Evolutionary conservation across 1,284 basidiomycete species (phyloP).

Genomic region (Malassezia japonica): DNA sequence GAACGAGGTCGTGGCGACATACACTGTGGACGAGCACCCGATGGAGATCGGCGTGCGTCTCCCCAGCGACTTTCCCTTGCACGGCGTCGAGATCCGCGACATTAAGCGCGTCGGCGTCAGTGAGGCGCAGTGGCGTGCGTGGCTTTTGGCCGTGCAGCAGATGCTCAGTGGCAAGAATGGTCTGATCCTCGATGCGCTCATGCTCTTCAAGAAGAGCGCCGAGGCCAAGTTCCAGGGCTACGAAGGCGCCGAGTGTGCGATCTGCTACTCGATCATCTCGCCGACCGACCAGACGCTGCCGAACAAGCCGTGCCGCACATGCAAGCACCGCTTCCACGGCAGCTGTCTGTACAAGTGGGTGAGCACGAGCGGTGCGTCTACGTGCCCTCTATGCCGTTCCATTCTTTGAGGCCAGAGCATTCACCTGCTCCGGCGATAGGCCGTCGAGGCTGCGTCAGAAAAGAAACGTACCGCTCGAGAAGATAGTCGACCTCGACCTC

Average conservation of each 20-base stretch:
- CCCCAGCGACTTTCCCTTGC: conserved; percentile 82
- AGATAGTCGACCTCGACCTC: conserved; percentile 73
- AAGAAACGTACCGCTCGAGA: conserved; percentile 21
- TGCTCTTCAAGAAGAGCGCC: conserved; percentile 93
- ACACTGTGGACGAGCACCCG: conserved; percentile 84
- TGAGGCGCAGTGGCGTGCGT: conserved; percentile 82
- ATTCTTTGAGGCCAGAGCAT: conserved; percentile 48
- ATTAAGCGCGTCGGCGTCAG: conserved; percentile 68
- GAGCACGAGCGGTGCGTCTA: conserved; percentile 70
- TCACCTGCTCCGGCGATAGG: background rate
- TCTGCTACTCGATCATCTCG: conserved; percentile 69
- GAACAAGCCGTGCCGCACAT: conserved; percentile 80
- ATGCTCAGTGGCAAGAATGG: conserved; percentile 76
- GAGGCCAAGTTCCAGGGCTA: conserved; percentile 45
- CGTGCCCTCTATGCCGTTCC: conserved; percentile 76
- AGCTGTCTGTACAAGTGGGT: conserved; percentile 63
- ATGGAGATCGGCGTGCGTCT: conserved; percentile 82
- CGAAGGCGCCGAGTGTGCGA: conserved; percentile 42
- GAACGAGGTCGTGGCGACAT: conserved; percentile 54
- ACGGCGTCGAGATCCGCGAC: conserved; percentile 77
- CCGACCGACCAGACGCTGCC: conserved; percentile 80
- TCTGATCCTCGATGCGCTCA: conserved; percentile 78
- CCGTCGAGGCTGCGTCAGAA: background rate
- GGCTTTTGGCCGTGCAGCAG: conserved; percentile 88
- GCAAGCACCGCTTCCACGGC: conserved; percentile 84